Percentiles rank a stretch among this genome's conserved stretches.
These are phyloP conservation scores for Pythium angustatum DNA, from an alignment of 352 stramenopile species.

Conservation along the genomic window DNA sequence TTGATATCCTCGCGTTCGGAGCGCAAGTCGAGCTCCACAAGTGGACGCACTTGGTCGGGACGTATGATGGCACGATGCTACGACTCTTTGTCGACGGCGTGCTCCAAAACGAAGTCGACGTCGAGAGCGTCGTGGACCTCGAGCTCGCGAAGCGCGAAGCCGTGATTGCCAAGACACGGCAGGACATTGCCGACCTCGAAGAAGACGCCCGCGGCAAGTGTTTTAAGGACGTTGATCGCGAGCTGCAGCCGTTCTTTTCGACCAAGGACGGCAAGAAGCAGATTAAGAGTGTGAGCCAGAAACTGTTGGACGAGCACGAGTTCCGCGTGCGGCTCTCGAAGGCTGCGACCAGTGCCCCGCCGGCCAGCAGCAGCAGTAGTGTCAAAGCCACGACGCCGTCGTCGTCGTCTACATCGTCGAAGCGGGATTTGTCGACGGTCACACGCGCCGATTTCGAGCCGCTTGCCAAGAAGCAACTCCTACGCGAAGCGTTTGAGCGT, in stretches of 20 bases:
- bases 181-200: slow-evolving; percentile 77
- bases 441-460: slow-evolving; percentile 73
- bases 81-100: slow-evolving; percentile 82
- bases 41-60: slow-evolving; percentile 88
- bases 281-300: slow-evolving; percentile 59
- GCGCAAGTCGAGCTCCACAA: slow-evolving; percentile 54
- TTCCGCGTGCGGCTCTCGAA: slow-evolving; percentile 76
- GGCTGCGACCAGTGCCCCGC: slow-evolving; percentile 6
- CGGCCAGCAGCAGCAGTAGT: neutral
- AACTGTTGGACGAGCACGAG: slow-evolving; percentile 82
- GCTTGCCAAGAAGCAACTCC: slow-evolving; percentile 78
- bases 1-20: slow-evolving; percentile 70
- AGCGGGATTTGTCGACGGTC: slow-evolving; percentile 67
- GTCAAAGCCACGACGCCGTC: neutral
- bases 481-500: slow-evolving; percentile 71
- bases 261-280: slow-evolving; percentile 73
- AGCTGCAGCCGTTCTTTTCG: slow-evolving; percentile 62
- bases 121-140: slow-evolving; percentile 66
- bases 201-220: slow-evolving; percentile 68
- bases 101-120: slow-evolving; percentile 70
- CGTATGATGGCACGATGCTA: slow-evolving; percentile 87
- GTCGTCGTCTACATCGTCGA: slow-evolving; percentile 25
- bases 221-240: slow-evolving; percentile 73
- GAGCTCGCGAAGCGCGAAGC: slow-evolving; percentile 66
- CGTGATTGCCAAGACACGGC: slow-evolving; percentile 67